Base-by-base conservation (phyloP, 2,329 filamentous ascomycete genomes). In the Alternaria ethzedia region DNA sequence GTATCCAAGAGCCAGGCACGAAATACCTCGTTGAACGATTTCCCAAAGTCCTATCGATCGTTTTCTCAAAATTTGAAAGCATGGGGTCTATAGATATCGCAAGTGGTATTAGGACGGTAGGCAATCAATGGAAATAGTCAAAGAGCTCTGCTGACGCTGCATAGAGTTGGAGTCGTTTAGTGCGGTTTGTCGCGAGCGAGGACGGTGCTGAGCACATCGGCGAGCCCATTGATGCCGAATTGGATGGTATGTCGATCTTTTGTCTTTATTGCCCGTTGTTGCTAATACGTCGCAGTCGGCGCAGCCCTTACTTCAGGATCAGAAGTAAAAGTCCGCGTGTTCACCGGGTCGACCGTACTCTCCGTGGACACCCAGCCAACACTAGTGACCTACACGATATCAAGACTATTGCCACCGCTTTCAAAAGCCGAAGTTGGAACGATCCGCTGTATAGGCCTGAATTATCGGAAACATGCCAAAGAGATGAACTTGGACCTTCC, bases 401-500 rank as follows among this genome's bases (percentile, higher is more conserved):
- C 51, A 28, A 49, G 45, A 44, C 59, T 71, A 11, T 69, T 83
- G 17, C 73, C 77, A 2, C 82, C 82, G 0, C 58, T 83, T 21
- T 65, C 72, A 1, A 61, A 61, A 20, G 61, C 74, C 12, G 78
- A 83, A 30, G 75, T 82, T 6, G 78, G 79, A 32, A 78, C 80
- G 20, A 82, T 84, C 52, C 80, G 82, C 36, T 84, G 82, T 68
- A 72, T 84, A 50, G 83, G 83, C 7, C 78, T 84, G 55, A 85
- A 84, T 73, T 71, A 71, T 41, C 59, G 62, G 21, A 64, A 70
- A 9, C 66, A 71, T 56, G 66, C 67, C 0, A 67, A 65, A 44
- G 67, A 70, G 46, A 67, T 67, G 63, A 64, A 67, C 50, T 11
- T 71, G 26, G 52, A 54, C 8, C 36, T 70, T 8, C 67, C 69